phyloP scores from a whole-genome alignment of 75 land plant species.

The Cupressus sempervirens region DNA sequence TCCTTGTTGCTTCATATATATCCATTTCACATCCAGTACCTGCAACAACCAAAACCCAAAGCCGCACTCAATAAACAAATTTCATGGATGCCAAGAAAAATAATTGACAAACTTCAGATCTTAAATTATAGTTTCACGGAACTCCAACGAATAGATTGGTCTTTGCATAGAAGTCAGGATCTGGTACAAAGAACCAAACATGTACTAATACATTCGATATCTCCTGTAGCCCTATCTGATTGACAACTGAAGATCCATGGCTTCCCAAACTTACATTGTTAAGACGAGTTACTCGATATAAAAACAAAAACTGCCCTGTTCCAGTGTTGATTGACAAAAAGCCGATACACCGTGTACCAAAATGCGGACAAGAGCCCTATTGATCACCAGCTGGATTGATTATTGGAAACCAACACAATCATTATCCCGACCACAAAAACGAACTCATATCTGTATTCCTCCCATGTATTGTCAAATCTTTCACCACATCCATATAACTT shows the following conservation, averaged over 20 bases:
- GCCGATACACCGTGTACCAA: neutral
- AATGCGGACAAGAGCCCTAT: neutral
- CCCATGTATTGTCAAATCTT: neutral
- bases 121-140: neutral
- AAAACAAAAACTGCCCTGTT: conserved; percentile 2
- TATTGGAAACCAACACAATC: neutral
- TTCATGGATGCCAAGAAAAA: neutral
- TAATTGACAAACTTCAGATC: neutral
- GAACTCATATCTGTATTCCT: neutral
- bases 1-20: conserved; percentile 48
- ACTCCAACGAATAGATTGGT: neutral
- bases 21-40: conserved; percentile 48
- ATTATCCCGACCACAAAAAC: neutral
- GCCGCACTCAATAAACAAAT: neutral
- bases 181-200: conserved; percentile 1
- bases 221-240: neutral
- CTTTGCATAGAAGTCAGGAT: conserved; percentile 2
- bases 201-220: neutral
- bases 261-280: conserved; percentile 3
- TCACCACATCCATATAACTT: neutral
- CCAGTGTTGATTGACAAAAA: neutral
- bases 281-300: neutral
- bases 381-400: conserved; percentile 5
- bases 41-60: neutral
- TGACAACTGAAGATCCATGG: neutral